Conservation (phyloP, 108 stramenopile species). For the Chaetoceros tenuissimus region DNA sequence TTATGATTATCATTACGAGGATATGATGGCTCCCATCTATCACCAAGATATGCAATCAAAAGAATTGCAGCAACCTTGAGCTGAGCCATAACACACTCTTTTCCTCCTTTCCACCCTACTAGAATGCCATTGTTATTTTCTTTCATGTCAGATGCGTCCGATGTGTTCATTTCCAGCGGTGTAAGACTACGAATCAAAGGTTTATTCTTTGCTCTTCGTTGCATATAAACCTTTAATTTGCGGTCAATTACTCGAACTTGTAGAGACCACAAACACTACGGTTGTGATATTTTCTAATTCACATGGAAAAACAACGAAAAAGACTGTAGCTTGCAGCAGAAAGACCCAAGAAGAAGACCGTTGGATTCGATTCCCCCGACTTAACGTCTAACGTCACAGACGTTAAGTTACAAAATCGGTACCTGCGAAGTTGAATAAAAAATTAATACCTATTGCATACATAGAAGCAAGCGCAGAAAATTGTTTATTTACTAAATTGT, state of each 20-base stretch:
- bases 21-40: conserved; percentile 43
- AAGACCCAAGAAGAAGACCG: background rate
- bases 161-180: background rate
- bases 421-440: background rate
- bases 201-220: too few species aligned
- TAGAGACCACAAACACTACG: background rate
- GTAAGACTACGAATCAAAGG: background rate
- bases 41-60: conserved; percentile 34
- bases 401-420: background rate
- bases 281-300: background rate
- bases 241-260: background rate
- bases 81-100: conserved; percentile 40
- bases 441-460: background rate
- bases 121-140: background rate
- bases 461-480: background rate
- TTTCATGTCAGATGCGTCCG: background rate
- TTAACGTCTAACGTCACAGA: background rate
- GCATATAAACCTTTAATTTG: background rate
- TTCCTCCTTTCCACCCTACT: conserved; percentile 10
- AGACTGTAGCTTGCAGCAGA: background rate
- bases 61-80: conserved; percentile 39
- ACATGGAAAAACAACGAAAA: background rate
- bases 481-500: too few species aligned
- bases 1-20: conserved; percentile 60
- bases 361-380: background rate